Percentiles rank a stretch among this genome's conserved stretches.
Evolutionary conservation across 257 asterid species (phyloP).

Genomic region (Solanum appendiculatum): DNA sequence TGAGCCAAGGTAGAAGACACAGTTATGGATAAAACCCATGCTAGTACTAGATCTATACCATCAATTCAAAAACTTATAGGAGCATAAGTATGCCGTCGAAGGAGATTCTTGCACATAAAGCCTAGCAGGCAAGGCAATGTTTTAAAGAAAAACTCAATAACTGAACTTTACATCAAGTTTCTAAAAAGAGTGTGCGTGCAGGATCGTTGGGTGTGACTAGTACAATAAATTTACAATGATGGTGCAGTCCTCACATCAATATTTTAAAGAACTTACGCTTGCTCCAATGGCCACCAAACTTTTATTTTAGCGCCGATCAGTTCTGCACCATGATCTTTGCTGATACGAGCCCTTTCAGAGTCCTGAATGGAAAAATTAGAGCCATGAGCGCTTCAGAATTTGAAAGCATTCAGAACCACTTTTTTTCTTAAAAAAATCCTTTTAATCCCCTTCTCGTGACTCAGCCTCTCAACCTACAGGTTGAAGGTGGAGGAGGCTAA

Average conservation of each 20-base stretch:
- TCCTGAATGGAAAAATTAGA: conserved; percentile 13
- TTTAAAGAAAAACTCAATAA: neutral
- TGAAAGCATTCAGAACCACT: neutral
- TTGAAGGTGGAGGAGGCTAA: neutral
- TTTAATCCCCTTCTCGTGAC: neutral
- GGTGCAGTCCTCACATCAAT: neutral
- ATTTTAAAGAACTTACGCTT: conserved; percentile 18
- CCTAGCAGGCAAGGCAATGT: neutral
- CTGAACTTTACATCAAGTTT: neutral
- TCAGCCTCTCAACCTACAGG: neutral
- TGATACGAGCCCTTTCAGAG: conserved; percentile 1
- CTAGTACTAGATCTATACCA: neutral
- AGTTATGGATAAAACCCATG: neutral
- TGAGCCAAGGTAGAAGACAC: neutral
- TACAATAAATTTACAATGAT: neutral
- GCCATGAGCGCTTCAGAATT: neutral
- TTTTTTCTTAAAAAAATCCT: neutral
- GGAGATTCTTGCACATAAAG: neutral
- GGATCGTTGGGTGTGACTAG: neutral
- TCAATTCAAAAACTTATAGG: neutral
- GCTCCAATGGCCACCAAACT: conserved; percentile 41
- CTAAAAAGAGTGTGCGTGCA: neutral
- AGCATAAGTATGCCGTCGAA: neutral
- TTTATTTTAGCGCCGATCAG: conserved; percentile 35
- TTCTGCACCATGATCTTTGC: conserved; percentile 26